Conservation (phyloP, 2,329 filamentous ascomycete genomes). For the Neopestalotiopsis clavispora region DNA sequence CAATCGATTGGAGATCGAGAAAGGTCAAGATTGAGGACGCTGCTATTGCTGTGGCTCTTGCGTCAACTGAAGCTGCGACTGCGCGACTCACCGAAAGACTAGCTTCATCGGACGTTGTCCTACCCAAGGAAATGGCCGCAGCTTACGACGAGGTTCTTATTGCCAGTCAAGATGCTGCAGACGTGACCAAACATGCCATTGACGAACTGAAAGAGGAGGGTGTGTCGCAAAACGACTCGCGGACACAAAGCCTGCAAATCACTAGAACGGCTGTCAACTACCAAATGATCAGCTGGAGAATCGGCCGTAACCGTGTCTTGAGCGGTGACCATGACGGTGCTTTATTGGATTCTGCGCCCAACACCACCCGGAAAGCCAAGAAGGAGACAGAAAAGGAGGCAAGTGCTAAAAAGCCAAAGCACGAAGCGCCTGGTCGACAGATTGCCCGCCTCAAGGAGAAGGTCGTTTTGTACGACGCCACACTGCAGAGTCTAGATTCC, state of each 20-base stretch:
- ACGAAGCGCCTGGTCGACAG: constrained; percentile 73
- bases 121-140: constrained; percentile 73
- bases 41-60: constrained; percentile 84
- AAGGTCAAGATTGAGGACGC: constrained; percentile 92
- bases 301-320: constrained; percentile 88
- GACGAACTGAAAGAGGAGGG: constrained; percentile 87
- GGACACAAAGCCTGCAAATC: constrained; percentile 92
- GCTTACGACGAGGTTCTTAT: constrained; percentile 92
- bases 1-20: constrained; percentile 83
- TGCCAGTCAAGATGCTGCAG: constrained; percentile 89
- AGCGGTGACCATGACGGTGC: constrained; percentile 84
- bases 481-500: constrained; percentile 86
- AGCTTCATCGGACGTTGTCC: constrained; percentile 45
- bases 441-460: constrained; percentile 83
- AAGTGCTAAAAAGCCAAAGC: constrained; percentile 43
- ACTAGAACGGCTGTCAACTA: constrained; percentile 94
- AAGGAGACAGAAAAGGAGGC: constrained; percentile 61
- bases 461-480: constrained; percentile 88
- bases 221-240: constrained; percentile 78
- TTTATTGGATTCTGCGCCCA: constrained; percentile 52
- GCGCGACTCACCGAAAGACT: constrained; percentile 54
- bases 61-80: constrained; percentile 65
- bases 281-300: constrained; percentile 90
- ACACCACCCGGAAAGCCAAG: constrained; percentile 55
- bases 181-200: constrained; percentile 90